Base-by-base conservation (phyloP, 1,284 basidiomycete species). In the Cystobasidium pallidum region DNA sequence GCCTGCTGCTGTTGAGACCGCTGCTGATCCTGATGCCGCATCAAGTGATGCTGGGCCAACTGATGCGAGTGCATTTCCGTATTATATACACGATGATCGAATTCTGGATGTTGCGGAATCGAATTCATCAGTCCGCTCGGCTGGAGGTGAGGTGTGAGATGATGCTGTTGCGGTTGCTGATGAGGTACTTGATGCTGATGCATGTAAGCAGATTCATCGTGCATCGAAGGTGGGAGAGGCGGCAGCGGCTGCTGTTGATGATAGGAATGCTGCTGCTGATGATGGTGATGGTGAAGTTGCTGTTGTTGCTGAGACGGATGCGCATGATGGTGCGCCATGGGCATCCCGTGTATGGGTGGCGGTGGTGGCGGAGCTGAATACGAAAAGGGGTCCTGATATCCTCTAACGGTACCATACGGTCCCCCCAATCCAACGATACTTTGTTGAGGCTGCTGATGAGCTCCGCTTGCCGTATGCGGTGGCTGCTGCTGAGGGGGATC, bases 161-260 rank as follows among this genome's bases (percentile, higher is more conserved):
- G 47, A 28, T 49, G 62, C 10, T 51, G 62, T 3, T 64, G 62
- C 47, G 3, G 17, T 49, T 51, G 61, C 3, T 10, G 45, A 17
- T 64, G 62, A 8, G 24, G 10, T 4, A 7, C 10, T 2, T 64
- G 62, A 7, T 6, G 13, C 24, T 49, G 62, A 26, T 49, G 62
- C 26, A 24, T 21, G 15, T 64, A 51, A 11, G 28, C 45, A 64
- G 24, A 34, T 4, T 47, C 34, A 64, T 64, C 58, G 7, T 57
- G 54, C 54, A 57, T 57, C 24, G 28, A 34, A 61, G 58, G 58
- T 13, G 58, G 58, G 2, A 61, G 54, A 41, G 58, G 58, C 11
- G 58, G 58, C 34, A 61, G 45, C 15, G 58, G 58, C 15, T 41
- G 58, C 2, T 43, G 41, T 24, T 41, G 36, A 24, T 61, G 36